Percentiles rank a stretch among this genome's conserved stretches.
Conservation (phyloP, 208 protist species). For the Trypanosoma rangeli region DNA sequence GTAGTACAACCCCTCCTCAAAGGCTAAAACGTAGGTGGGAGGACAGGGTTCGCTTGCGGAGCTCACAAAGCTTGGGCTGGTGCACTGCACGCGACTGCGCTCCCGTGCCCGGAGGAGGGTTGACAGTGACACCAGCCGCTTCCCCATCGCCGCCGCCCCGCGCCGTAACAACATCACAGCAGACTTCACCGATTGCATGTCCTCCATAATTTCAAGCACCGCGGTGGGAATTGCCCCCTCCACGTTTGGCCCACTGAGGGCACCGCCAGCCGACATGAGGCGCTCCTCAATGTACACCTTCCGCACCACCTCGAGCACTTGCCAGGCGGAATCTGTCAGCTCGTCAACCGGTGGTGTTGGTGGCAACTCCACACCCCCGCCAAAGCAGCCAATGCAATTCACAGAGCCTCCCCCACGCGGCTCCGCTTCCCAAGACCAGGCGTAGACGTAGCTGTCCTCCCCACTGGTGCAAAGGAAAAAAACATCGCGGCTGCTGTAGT, state of each 20-base stretch:
- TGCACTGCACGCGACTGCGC: background rate
- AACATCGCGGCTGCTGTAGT: background rate
- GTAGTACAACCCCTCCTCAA: slow-evolving; percentile 27
- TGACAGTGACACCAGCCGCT: background rate
- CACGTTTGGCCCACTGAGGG: slow-evolving; percentile 2
- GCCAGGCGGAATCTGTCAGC: slow-evolving; percentile 22
- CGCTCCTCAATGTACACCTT: slow-evolving; percentile 48
- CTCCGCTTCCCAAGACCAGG: slow-evolving; percentile 47
- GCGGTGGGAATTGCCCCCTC: background rate
- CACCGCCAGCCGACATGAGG: slow-evolving; percentile 32
- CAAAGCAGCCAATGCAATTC: slow-evolving; percentile 66
- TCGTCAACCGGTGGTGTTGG: slow-evolving; percentile 33
- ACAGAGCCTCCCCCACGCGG: slow-evolving; percentile 20
- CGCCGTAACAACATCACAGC: background rate
- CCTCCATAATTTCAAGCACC: slow-evolving; percentile 17
- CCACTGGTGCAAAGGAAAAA: slow-evolving; percentile 46
- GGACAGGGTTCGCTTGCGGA: background rate
- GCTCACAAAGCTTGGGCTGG: background rate
- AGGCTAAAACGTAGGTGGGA: slow-evolving; percentile 21
- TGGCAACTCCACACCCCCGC: slow-evolving; percentile 29
- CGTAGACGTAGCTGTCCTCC: slow-evolving; percentile 59
- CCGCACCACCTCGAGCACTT: slow-evolving; percentile 44
- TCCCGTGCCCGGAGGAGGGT: background rate
- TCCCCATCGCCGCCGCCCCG: background rate
- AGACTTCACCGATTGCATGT: slow-evolving; percentile 6